These are phyloP conservation scores for Jamesozyma spencerorum DNA, from an alignment of 805 yeast species.

Conservation along the genomic window DNA sequence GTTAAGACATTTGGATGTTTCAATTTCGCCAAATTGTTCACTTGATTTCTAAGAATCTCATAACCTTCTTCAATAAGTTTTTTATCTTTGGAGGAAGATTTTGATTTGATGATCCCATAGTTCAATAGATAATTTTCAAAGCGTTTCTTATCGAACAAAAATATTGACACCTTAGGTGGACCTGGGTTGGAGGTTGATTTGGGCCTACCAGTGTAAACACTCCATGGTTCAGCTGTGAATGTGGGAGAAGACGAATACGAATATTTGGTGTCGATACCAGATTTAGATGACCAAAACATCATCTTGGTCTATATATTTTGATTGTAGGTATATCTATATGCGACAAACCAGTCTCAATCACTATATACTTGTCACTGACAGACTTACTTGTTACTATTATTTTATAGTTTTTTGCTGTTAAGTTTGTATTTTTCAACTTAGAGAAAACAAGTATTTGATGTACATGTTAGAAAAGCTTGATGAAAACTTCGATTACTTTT, in stretches of 20 bases:
- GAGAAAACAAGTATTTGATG: too few relatives aligned
- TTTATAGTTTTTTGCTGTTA: too few relatives aligned
- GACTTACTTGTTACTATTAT: background rate
- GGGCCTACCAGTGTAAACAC: conserved; percentile 74
- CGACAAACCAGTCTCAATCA: too few relatives aligned
- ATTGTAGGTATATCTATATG: too few relatives aligned
- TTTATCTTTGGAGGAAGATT: conserved; percentile 33
- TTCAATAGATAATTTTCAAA: conserved; percentile 48
- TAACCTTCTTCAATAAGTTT: conserved; percentile 50
- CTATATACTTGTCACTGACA: too few relatives aligned
- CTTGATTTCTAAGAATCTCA: conserved; percentile 57
- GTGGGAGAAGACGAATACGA: conserved; percentile 61
- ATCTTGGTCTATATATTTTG: conserved; percentile 5
- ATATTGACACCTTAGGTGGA: conserved; percentile 56
- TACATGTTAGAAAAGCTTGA: too few relatives aligned
- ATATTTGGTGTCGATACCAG: conserved; percentile 60
- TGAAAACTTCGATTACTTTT: too few relatives aligned
- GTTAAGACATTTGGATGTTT: conserved; percentile 85
- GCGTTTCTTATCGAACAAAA: conserved; percentile 74
- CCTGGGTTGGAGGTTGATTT: conserved; percentile 37
- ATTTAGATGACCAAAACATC: conserved; percentile 30
- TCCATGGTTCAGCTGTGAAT: conserved; percentile 75
- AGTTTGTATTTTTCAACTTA: too few relatives aligned
- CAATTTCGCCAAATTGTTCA: conserved; percentile 62
- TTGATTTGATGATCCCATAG: conserved; percentile 41